Base-by-base conservation (phyloP, 1,139 yeast genomes). In the Hansenula sp. region DNA sequence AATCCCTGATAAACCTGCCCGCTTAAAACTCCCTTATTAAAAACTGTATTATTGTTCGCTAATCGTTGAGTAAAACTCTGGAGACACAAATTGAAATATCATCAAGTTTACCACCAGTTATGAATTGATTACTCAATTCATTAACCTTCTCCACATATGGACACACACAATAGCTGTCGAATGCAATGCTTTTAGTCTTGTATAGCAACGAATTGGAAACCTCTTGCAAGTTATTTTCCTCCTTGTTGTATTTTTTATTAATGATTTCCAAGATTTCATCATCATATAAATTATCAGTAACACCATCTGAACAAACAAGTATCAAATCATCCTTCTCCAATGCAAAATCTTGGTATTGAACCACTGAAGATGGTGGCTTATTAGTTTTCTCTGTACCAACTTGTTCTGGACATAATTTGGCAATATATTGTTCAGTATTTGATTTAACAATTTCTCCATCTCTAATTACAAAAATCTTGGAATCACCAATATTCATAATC, bases 401-500 rank as follows among this genome's bases (percentile, higher is more conserved):
- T 50, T 76, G 82, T 47, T 71, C 66, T 8, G 82, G 82, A 54
- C 81, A 75, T 43, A 75, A 55, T 13, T 61, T 66, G 2, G 71
- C 59, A 4, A 67, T 62, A 66, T 73, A 64, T 48, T 73, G 79
- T 44, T 71, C 79, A 45, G 69, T 66, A 52, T 74, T 76, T 4
- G 73, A 60, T 39, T 61, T 60, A 21, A 74, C 57, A 16, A 76
- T 60, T 39, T 70, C 60, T 2, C 75, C 77, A 37, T 74, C 68
- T 45, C 83, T 57, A 24, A 76, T 63, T 16, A 77, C 62, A 51
- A 66, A 76, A 20, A 77, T 47, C 45, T 71, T 71, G 7, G 78
- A 71, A 51, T 77, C 83, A 1, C 83, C 83, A 28, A 77, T 75
- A 52, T 76, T 73, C 22, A 75, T 64, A 59, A 75, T 68, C 44